Conservation (phyloP, 257 asterid genomes). For the Thymus mandschuricus region DNA sequence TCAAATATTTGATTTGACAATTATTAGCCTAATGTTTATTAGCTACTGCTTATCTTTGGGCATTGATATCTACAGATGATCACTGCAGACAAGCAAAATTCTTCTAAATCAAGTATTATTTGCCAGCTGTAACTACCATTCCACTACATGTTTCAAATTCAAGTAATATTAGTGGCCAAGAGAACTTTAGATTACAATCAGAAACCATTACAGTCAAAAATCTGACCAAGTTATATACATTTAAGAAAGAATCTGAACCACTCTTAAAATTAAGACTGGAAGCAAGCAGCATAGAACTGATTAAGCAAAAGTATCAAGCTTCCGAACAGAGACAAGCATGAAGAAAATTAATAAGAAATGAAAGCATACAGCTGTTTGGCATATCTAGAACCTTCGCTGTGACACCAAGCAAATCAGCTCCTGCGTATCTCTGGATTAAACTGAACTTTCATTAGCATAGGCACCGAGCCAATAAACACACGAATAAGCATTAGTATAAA, state of each 20-base stretch:
- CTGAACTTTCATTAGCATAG: slow-evolving; percentile 35
- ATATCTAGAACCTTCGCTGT: slow-evolving; percentile 81
- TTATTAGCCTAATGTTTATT: background rate
- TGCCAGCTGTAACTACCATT: background rate
- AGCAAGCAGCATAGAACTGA: background rate
- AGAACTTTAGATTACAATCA: background rate
- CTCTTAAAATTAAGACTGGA: slow-evolving; percentile 9
- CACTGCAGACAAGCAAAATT: background rate
- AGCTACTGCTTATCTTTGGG: background rate
- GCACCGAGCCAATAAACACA: slow-evolving; percentile 17
- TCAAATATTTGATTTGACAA: background rate
- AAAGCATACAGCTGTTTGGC: slow-evolving; percentile 72
- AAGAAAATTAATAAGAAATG: slow-evolving; percentile 26
- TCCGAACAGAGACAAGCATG: background rate
- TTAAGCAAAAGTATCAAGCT: no score
- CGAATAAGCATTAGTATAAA: slow-evolving; percentile 5
- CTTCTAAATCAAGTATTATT: slow-evolving; percentile 13
- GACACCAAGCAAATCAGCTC: slow-evolving; percentile 85
- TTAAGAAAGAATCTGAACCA: slow-evolving; percentile 14
- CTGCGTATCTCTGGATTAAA: slow-evolving; percentile 73
- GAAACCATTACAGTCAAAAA: slow-evolving; percentile 2
- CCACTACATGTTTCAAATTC: slow-evolving; percentile 12
- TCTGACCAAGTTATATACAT: background rate
- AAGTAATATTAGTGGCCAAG: slow-evolving; percentile 10
- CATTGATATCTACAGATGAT: background rate